phyloP scores from a whole-genome alignment of 345 rosid genomes.

The Hibiscus syriacus region DNA sequence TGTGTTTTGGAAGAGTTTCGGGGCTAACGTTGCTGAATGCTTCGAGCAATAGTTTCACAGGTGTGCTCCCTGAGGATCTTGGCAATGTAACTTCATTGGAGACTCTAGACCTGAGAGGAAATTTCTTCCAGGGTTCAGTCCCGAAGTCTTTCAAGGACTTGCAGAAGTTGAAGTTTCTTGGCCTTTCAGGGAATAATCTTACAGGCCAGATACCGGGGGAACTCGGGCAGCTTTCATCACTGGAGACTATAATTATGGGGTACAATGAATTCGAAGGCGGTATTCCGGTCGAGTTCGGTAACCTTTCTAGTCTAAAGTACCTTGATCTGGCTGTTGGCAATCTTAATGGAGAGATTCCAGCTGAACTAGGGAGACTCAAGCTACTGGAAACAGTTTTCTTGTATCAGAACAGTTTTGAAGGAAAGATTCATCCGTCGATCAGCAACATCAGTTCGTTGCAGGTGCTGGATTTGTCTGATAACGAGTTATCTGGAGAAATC shows the following conservation, averaged over 20 bases:
- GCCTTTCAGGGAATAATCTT: conserved; percentile 86
- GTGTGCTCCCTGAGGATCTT: conserved; percentile 63
- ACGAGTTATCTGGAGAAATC: conserved; percentile 53
- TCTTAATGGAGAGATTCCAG: conserved; percentile 71
- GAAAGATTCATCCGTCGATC: conserved; percentile 52
- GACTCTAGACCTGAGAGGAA: conserved; percentile 81
- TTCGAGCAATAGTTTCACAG: conserved; percentile 75
- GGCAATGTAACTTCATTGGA: conserved; percentile 56
- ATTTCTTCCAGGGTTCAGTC: conserved; percentile 68
- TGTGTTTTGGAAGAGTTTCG: conserved; percentile 45
- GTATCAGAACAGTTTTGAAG: conserved; percentile 64
- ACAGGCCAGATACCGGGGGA: conserved; percentile 63
- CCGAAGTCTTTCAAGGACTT: conserved; percentile 58
- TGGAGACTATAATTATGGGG: conserved; percentile 80
- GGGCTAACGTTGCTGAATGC: conserved; percentile 64
- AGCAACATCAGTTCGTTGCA: conserved; percentile 55
- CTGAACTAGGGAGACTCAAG: conserved; percentile 57
- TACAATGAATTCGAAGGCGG: conserved; percentile 76
- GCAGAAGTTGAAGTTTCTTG: conserved; percentile 71
- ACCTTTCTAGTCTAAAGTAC: conserved; percentile 61
- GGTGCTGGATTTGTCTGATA: conserved; percentile 78
- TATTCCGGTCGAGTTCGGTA: conserved; percentile 63
- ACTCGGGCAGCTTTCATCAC: conserved; percentile 63
- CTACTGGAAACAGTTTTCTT: conserved; percentile 52
- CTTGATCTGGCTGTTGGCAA: conserved; percentile 72